Percentiles rank a stretch among this genome's conserved stretches.
These are phyloP conservation scores for Litsea cubeba DNA, from an alignment of 164 flowering plant species.

Conservation along the genomic window DNA sequence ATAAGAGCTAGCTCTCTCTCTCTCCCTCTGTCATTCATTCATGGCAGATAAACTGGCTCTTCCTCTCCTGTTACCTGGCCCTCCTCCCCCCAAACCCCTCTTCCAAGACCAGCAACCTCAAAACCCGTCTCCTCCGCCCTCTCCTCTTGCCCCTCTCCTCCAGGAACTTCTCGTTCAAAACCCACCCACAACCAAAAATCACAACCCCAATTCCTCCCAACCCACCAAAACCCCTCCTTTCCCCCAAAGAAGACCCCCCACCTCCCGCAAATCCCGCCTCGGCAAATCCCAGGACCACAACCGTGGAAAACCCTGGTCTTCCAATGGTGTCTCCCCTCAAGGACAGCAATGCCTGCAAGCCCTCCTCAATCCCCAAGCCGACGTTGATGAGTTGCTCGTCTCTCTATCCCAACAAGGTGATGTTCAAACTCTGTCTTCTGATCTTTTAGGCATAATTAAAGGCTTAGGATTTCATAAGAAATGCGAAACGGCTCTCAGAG, in stretches of 20 bases:
- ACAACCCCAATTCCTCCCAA: slow-evolving; percentile 3
- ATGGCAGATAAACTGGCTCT: too few relatives aligned
- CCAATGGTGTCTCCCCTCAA: slow-evolving; percentile 42
- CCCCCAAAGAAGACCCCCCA: slow-evolving; percentile 7
- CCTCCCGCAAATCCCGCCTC: slow-evolving; percentile 29
- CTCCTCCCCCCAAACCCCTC: too few relatives aligned
- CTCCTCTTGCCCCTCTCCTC: slow-evolving; percentile 29
- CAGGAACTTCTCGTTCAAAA: slow-evolving; percentile 16
- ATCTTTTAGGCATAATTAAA: slow-evolving; percentile 58
- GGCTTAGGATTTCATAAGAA: slow-evolving; percentile 61
- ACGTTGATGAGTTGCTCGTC: slow-evolving; percentile 27
- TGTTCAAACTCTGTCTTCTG: slow-evolving; percentile 26
- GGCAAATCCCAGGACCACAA: slow-evolving; percentile 61
- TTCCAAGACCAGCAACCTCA: not conserved
- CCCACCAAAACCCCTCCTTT: not conserved
- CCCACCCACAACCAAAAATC: slow-evolving; percentile 33
- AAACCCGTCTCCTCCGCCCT: slow-evolving; percentile 13
- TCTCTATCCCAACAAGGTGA: slow-evolving; percentile 9
- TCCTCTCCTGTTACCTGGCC: too few relatives aligned
- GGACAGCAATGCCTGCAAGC: slow-evolving; percentile 50
- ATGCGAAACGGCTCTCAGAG: slow-evolving; percentile 48
- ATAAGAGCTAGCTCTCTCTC: too few relatives aligned
- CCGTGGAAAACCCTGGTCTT: slow-evolving; percentile 73
- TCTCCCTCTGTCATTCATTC: too few relatives aligned
- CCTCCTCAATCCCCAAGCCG: slow-evolving; percentile 25